Conservation (phyloP, 2,329 filamentous ascomycete genomes). For the Hypoxylon rubiginosum region DNA sequence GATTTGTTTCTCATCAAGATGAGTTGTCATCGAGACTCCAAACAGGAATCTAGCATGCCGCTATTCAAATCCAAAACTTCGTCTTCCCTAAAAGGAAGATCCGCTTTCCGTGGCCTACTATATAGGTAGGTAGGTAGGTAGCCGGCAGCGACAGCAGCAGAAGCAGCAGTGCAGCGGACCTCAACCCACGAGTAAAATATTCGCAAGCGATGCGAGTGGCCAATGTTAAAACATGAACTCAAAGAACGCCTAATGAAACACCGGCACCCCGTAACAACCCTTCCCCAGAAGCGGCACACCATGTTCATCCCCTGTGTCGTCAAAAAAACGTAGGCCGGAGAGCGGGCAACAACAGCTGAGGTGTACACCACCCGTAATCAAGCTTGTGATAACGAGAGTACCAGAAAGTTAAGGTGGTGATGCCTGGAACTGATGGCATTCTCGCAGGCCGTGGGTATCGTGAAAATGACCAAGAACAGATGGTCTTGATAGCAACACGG, state of each 20-base stretch:
- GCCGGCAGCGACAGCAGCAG: slow-evolving; percentile 1
- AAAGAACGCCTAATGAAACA: slow-evolving; percentile 51
- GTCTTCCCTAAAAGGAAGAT: slow-evolving; percentile 18
- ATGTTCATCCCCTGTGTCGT: slow-evolving; percentile 37
- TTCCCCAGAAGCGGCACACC: slow-evolving; percentile 38
- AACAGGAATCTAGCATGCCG: slow-evolving; percentile 34
- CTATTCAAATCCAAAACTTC: slow-evolving; percentile 27
- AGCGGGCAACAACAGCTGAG: slow-evolving; percentile 42
- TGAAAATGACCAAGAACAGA: slow-evolving; percentile 34
- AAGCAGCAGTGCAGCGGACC: slow-evolving; percentile 9
- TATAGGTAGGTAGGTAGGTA: slow-evolving; percentile 7
- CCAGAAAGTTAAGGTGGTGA: slow-evolving; percentile 40
- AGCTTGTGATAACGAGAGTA: slow-evolving; percentile 42
- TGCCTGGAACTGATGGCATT: slow-evolving; percentile 39
- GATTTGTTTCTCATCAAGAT: slow-evolving; percentile 33
- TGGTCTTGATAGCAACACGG: slow-evolving; percentile 33
- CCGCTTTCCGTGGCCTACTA: slow-evolving; percentile 10
- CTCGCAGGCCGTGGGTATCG: slow-evolving; percentile 45
- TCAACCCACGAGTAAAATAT: slow-evolving; percentile 26
- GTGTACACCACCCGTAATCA: slow-evolving; percentile 42
- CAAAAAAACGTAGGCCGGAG: slow-evolving; percentile 44
- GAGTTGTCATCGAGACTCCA: slow-evolving; percentile 23
- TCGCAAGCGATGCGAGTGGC: slow-evolving; percentile 27
- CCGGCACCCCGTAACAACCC: slow-evolving; percentile 43
- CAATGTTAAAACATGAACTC: slow-evolving; percentile 34